phyloP scores from a whole-genome alignment of 192 early-diverging fungal genomes.

The Fimicolochytrium jonesii region DNA sequence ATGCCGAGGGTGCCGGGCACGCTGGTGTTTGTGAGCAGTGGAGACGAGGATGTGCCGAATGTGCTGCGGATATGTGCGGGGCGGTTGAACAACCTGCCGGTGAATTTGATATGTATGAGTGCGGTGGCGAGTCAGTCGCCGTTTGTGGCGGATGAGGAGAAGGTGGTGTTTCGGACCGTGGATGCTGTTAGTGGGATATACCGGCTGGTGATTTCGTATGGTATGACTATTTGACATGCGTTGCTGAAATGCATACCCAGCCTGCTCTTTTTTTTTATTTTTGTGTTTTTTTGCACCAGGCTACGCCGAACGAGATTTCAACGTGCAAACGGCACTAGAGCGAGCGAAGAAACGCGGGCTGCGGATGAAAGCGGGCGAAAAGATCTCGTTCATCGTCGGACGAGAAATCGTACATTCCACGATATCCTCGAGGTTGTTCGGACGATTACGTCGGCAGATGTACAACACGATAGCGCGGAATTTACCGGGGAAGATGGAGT shows the following conservation, averaged over 20 bases:
- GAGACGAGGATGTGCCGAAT: constrained; percentile 44
- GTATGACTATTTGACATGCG: constrained; percentile 5
- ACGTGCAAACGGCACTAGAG: constrained; percentile 32
- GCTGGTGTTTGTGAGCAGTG: constrained; percentile 40
- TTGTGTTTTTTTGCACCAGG: too few species aligned
- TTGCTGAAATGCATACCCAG: too few species aligned
- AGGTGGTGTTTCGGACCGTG: constrained; percentile 37
- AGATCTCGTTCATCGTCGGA: constrained; percentile 36
- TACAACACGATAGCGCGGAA: constrained; percentile 32
- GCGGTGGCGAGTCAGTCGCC: constrained; percentile 31
- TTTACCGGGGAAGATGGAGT: too few species aligned
- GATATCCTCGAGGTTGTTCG: constrained; percentile 2
- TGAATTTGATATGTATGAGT: constrained; percentile 42
- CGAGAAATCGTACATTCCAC: constrained; percentile 25
- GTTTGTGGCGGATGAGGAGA: constrained; percentile 43
- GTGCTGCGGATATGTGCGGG: constrained; percentile 41
- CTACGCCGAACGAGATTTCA: constrained; percentile 40
- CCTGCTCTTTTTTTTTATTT: neutral
- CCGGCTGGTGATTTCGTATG: constrained; percentile 43
- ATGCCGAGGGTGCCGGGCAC: constrained; percentile 35
- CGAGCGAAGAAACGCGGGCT: constrained; percentile 36
- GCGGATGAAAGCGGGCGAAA: constrained; percentile 27
- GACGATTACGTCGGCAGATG: constrained; percentile 2
- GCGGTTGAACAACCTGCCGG: constrained; percentile 30
- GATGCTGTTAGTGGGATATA: constrained; percentile 40